Conservation (phyloP, 345 rosid species). For the Clausena lansium region DNA sequence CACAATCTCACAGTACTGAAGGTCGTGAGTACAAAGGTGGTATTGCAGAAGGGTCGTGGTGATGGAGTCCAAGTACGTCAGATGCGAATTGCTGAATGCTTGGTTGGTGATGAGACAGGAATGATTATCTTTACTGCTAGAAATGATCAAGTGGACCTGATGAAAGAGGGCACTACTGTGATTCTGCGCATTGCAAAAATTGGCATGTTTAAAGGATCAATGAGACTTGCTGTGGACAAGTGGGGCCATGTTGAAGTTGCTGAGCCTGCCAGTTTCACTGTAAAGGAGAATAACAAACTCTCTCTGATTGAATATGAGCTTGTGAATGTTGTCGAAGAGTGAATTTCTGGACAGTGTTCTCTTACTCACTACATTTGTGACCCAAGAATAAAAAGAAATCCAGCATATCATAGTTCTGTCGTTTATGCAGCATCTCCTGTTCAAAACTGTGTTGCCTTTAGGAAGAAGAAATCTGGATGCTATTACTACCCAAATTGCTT, state of each 20-base stretch:
- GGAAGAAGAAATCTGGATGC: constrained; percentile 43
- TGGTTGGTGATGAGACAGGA: constrained; percentile 95
- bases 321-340: constrained; percentile 64
- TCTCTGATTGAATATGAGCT: constrained; percentile 72
- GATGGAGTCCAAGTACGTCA: constrained; percentile 73
- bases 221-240: constrained; percentile 74
- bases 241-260: constrained; percentile 61
- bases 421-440: constrained; percentile 27
- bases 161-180: constrained; percentile 70
- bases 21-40: constrained; percentile 72
- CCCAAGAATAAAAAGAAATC: constrained; percentile 38
- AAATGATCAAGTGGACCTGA: constrained; percentile 90
- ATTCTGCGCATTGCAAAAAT: constrained; percentile 67
- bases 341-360: constrained; percentile 13
- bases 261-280: constrained; percentile 61
- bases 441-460: constrained; percentile 27
- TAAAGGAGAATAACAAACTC: constrained; percentile 76
- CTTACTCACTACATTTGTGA: constrained; percentile 18
- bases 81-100: constrained; percentile 73
- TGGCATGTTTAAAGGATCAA: constrained; percentile 75
- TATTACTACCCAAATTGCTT: constrained; percentile 35
- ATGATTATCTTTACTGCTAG: constrained; percentile 82
- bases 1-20: constrained; percentile 80
- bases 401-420: constrained; percentile 32
- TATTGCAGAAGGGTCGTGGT: constrained; percentile 72